Evolutionary conservation across 2,329 filamentous ascomycete species (phyloP).

Genomic region (Neonectria faginata): DNA sequence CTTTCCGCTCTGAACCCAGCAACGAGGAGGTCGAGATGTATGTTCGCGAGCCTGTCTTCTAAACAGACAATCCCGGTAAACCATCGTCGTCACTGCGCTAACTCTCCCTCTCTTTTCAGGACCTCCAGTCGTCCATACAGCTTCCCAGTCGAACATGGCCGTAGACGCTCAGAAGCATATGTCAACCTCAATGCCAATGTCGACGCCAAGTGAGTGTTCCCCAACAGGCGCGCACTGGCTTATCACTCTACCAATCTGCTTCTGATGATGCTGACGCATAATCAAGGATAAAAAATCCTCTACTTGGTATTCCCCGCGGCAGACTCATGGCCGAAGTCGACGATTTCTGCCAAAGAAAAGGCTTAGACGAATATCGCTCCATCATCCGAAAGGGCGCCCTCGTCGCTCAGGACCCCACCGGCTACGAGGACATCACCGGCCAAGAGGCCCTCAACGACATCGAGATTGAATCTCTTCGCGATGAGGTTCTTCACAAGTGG

Average conservation of each 20-base stretch:
- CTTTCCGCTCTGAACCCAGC: constrained; percentile 36
- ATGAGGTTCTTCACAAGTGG: constrained; percentile 77
- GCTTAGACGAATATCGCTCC: constrained; percentile 67
- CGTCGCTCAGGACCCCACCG: constrained; percentile 75
- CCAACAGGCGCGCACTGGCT: neutral
- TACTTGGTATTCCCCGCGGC: constrained; percentile 65
- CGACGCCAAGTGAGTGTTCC: constrained; percentile 57
- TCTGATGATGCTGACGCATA: constrained; percentile 29
- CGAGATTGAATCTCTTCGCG: constrained; percentile 69
- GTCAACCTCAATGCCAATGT: constrained; percentile 60
- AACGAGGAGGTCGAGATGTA: constrained; percentile 47
- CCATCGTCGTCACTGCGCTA: constrained; percentile 24
- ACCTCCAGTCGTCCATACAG: constrained; percentile 45
- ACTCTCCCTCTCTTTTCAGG: constrained; percentile 38
- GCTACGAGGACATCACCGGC: constrained; percentile 69
- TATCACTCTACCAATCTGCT: neutral
- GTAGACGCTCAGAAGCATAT: constrained; percentile 47
- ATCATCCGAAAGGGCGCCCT: constrained; percentile 77
- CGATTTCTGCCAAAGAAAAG: constrained; percentile 70
- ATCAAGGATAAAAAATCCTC: constrained; percentile 57
- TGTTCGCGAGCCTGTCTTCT: constrained; percentile 7
- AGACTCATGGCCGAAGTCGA: constrained; percentile 67
- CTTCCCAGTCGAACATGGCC: constrained; percentile 53
- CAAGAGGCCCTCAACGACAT: constrained; percentile 68
- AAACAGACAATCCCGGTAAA: neutral